These are phyloP conservation scores for Yarrowia divulgata DNA, from an alignment of 805 yeast species.

Conservation along the genomic window DNA sequence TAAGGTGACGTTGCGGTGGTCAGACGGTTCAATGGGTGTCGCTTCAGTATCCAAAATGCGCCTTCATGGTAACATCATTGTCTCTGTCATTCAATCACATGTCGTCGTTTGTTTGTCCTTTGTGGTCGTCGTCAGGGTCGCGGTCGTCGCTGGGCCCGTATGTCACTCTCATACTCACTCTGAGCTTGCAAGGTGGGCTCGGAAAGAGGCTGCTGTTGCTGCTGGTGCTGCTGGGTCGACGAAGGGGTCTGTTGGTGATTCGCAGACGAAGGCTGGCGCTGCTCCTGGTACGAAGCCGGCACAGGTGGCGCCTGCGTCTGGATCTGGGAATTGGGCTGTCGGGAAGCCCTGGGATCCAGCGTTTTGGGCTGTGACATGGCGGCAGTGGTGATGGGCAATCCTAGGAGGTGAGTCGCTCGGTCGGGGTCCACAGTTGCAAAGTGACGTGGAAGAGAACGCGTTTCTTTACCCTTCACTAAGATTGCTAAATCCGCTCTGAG, in stretches of 20 bases:
- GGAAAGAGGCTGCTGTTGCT: constrained; percentile 32
- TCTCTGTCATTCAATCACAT: not conserved
- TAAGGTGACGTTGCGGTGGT: no score
- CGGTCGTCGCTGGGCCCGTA: not conserved
- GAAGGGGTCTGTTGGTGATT: not conserved
- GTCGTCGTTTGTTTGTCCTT: not conserved
- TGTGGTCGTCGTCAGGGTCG: not conserved
- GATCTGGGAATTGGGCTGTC: constrained; percentile 14
- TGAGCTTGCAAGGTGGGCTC: constrained; percentile 34
- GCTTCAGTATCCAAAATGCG: not conserved
- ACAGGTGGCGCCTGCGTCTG: constrained; percentile 31
- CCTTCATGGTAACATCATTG: not conserved
- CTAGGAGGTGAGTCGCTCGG: not conserved
- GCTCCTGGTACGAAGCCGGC: constrained; percentile 14
- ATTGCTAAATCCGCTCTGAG: constrained; percentile 34
- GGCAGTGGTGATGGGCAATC: not conserved
- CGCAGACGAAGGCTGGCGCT: not conserved
- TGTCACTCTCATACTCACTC: constrained; percentile 16
- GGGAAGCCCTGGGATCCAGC: constrained; percentile 35
- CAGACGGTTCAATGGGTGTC: not conserved
- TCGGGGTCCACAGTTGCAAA: not conserved
- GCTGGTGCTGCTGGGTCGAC: not conserved
- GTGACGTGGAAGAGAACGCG: constrained; percentile 37
- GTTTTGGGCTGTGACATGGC: constrained; percentile 33
- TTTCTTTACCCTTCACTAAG: constrained; percentile 36